Evolutionary conservation across 768 basidiomycete genomes (phyloP).

Genomic region (Suillus placidus): DNA sequence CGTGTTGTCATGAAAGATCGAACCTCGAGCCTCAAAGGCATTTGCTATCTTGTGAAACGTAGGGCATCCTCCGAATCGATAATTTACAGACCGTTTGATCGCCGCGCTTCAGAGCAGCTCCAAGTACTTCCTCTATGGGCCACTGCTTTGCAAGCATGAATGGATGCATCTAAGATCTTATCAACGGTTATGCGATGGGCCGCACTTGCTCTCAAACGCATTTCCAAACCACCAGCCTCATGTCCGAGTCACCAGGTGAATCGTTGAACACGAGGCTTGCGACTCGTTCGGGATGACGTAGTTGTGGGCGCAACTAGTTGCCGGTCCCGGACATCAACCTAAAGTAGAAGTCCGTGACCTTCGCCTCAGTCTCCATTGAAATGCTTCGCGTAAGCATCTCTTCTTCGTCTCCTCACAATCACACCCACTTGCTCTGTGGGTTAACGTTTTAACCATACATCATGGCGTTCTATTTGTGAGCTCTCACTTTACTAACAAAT

Average conservation of each 20-base stretch:
- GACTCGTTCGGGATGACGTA: neutral
- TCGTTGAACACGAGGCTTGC: no score
- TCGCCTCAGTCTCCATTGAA: neutral
- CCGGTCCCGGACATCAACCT: neutral
- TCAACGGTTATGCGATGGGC: no score
- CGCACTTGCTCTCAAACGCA: no score
- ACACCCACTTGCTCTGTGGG: neutral
- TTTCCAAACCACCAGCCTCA: no score
- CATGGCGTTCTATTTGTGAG: constrained; percentile 25
- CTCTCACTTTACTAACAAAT: neutral
- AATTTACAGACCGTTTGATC: no score
- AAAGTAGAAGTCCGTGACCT: neutral
- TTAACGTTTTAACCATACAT: neutral
- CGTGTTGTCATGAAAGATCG: neutral
- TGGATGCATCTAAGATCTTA: no score
- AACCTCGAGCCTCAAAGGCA: neutral
- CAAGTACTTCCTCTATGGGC: no score
- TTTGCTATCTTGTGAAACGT: neutral
- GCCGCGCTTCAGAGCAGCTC: no score
- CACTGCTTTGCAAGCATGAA: no score
- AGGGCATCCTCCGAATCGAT: neutral
- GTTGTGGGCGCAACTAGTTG: neutral
- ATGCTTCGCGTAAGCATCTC: neutral
- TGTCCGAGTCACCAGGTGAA: no score
- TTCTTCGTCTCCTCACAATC: neutral